A percentile compares a stretch with the other conserved stretches of the same genome.
These are phyloP conservation scores for Botrytis medusae DNA, from an alignment of 2,329 filamentous ascomycete species.

Conservation along the genomic window DNA sequence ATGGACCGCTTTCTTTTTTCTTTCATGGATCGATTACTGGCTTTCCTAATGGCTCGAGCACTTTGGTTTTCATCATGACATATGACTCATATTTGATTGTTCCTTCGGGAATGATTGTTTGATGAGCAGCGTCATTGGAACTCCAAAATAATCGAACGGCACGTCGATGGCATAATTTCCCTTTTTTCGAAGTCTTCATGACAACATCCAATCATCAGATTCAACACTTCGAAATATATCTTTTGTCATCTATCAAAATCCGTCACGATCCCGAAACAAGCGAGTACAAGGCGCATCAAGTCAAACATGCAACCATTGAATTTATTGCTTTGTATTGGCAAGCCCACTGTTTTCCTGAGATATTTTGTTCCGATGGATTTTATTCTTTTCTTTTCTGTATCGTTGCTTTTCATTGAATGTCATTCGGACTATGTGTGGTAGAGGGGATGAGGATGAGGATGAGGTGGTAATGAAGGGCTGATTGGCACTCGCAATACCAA, in stretches of 20 bases:
- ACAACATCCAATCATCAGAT: slow-evolving; percentile 28
- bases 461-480: slow-evolving; percentile 14
- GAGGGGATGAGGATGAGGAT: background rate
- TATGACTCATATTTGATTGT: slow-evolving; percentile 27
- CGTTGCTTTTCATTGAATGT: slow-evolving; percentile 16
- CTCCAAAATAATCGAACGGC: slow-evolving; percentile 40
- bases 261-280: slow-evolving; percentile 19
- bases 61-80: slow-evolving; percentile 37
- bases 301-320: slow-evolving; percentile 8
- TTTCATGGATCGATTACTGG: slow-evolving; percentile 36
- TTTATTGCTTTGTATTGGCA: slow-evolving; percentile 7
- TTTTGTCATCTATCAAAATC: slow-evolving; percentile 15
- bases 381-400: slow-evolving; percentile 2
- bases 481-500: background rate
- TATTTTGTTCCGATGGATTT: slow-evolving; percentile 1
- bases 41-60: slow-evolving; percentile 41
- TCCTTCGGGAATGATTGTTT: background rate
- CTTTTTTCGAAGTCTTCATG: slow-evolving; percentile 32
- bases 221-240: slow-evolving; percentile 27
- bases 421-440: slow-evolving; percentile 3
- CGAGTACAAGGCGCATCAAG: slow-evolving; percentile 10
- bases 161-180: slow-evolving; percentile 40
- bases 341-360: slow-evolving; percentile 13
- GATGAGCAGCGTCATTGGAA: slow-evolving; percentile 27
- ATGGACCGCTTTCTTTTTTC: slow-evolving; percentile 37